These are phyloP conservation scores for Zalaria obscura DNA, from an alignment of 2,329 filamentous ascomycete species.

Conservation along the genomic window DNA sequence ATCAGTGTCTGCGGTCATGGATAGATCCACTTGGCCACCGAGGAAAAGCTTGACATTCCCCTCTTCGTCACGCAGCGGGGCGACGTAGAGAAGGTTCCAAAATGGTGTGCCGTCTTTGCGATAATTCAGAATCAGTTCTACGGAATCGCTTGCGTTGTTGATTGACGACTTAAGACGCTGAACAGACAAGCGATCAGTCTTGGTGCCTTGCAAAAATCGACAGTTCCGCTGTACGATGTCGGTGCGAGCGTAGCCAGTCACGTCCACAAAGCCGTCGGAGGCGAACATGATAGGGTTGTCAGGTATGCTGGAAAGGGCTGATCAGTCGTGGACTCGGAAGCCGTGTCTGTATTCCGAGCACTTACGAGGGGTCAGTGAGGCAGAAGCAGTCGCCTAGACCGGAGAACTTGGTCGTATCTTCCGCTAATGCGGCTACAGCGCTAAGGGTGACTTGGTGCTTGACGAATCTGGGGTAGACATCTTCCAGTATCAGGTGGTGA, in stretches of 20 bases:
- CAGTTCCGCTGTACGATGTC: slow-evolving; percentile 38
- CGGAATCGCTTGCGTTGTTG: slow-evolving; percentile 27
- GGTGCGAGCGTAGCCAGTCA: slow-evolving; percentile 34
- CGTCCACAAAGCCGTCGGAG: slow-evolving; percentile 37
- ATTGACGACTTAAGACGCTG: slow-evolving; percentile 29
- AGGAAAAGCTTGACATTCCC: slow-evolving; percentile 40
- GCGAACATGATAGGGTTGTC: slow-evolving; percentile 38
- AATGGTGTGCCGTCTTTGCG: slow-evolving; percentile 37
- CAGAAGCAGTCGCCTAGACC: slow-evolving; percentile 47
- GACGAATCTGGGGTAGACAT: slow-evolving; percentile 40
- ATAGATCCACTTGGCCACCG: slow-evolving; percentile 44
- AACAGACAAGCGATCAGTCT: slow-evolving; percentile 30
- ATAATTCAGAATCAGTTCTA: slow-evolving; percentile 39
- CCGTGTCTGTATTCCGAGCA: not conserved
- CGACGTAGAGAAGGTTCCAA: slow-evolving; percentile 42
- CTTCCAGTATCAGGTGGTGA: slow-evolving; percentile 28
- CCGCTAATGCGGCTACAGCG: slow-evolving; percentile 30
- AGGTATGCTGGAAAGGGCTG: slow-evolving; percentile 14
- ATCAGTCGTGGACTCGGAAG: not conserved
- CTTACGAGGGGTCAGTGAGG: slow-evolving; percentile 34
- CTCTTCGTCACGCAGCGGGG: slow-evolving; percentile 34
- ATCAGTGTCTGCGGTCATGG: slow-evolving; percentile 35
- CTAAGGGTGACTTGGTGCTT: slow-evolving; percentile 36
- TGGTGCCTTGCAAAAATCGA: slow-evolving; percentile 34
- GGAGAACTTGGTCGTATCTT: slow-evolving; percentile 28